Conservation (phyloP, 2,329 filamentous ascomycete genomes). For the Verruconis gallopava region DNA sequence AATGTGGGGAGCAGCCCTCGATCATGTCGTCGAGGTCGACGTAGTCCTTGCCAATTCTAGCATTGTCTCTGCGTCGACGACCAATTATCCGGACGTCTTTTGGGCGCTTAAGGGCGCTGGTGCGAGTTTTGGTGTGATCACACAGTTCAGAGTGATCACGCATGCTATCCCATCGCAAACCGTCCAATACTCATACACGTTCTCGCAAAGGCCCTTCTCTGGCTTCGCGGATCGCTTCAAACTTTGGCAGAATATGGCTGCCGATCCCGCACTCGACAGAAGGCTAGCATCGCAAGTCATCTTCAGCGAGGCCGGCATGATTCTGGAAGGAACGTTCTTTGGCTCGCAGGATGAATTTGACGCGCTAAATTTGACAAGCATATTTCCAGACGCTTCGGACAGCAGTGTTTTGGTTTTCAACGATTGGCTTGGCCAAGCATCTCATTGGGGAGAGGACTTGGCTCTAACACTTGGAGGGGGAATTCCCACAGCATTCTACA, state of each 20-base stretch:
- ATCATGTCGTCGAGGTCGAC: constrained; percentile 33
- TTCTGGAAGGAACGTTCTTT: constrained; percentile 50
- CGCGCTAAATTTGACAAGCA: constrained; percentile 20
- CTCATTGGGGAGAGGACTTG: constrained; percentile 17
- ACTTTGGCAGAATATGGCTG: constrained; percentile 45
- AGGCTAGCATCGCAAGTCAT: constrained; percentile 47
- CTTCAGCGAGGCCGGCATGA: constrained; percentile 38
- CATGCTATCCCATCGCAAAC: constrained; percentile 5
- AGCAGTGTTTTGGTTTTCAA: constrained; percentile 17
- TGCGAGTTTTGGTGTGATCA: constrained; percentile 24
- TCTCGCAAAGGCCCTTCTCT: neutral
- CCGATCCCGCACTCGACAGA: constrained; percentile 42
- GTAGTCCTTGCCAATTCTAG: constrained; percentile 20
- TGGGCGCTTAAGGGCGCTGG: constrained; percentile 25
- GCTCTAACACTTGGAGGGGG: constrained; percentile 21
- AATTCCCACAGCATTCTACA: constrained; percentile 39
- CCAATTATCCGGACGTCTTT: constrained; percentile 20
- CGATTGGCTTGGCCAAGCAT: constrained; percentile 20
- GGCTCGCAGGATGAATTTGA: constrained; percentile 45
- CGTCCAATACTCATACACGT: constrained; percentile 9
- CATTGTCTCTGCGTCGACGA: constrained; percentile 17
- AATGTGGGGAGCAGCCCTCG: constrained; percentile 38
- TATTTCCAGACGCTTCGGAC: constrained; percentile 16
- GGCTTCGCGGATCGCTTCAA: constrained; percentile 33
- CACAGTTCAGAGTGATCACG: constrained; percentile 16